Percentiles rank a stretch among this genome's conserved stretches.
Conservation (phyloP, 441 rosid genomes). For the Adansonia rubrostipa region DNA sequence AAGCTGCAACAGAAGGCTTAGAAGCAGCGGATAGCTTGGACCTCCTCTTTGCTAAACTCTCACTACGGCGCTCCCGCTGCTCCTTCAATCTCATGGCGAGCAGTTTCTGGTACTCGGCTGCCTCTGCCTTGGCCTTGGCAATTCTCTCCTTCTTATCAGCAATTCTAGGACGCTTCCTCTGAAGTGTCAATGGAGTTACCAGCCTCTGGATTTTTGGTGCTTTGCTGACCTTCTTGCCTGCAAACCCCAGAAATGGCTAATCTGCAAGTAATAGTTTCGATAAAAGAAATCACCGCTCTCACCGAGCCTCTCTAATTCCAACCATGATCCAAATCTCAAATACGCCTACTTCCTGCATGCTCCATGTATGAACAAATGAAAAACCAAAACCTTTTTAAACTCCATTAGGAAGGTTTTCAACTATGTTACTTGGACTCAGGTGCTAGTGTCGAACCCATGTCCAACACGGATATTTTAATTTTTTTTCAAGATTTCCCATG, state of each 20-base stretch:
- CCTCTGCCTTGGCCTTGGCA: constrained; percentile 58
- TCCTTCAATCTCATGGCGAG: constrained; percentile 57
- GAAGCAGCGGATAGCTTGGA: constrained; percentile 54
- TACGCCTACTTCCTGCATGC: background rate
- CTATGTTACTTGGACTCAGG: too few species aligned
- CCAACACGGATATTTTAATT: too few species aligned
- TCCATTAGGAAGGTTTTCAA: background rate
- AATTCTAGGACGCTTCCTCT: constrained; percentile 57
- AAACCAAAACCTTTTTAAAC: background rate
- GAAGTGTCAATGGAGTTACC: constrained; percentile 60
- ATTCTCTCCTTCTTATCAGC: constrained; percentile 60
- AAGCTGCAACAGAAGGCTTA: constrained; percentile 48
- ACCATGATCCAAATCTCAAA: background rate
- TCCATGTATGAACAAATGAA: background rate
- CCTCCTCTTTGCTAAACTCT: constrained; percentile 62
- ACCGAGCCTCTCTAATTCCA: background rate
- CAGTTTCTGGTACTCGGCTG: constrained; percentile 59
- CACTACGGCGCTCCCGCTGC: constrained; percentile 55
- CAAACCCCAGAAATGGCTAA: background rate
- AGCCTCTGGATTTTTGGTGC: constrained; percentile 65
- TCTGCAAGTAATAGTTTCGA: too few species aligned
- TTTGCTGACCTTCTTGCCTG: constrained; percentile 59
- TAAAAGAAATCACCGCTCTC: background rate
- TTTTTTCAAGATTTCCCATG: too few species aligned
- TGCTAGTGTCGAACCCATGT: too few species aligned